phyloP scores from a whole-genome alignment of 208 protist genomes.

The Leishmania major region DNA sequence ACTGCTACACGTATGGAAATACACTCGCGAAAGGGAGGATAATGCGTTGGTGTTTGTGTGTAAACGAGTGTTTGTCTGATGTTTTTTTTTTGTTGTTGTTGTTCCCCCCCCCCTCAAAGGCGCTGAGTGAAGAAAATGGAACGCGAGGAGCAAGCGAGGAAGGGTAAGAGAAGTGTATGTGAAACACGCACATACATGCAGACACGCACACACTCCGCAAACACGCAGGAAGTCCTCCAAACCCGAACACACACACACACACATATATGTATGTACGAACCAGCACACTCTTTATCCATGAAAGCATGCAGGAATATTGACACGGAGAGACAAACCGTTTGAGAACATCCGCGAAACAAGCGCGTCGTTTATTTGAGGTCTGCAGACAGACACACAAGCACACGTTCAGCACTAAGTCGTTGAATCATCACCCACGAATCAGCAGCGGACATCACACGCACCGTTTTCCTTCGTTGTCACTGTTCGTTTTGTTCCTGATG shows the following conservation, averaged over 20 bases:
- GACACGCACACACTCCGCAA: not conserved
- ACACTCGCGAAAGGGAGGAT: not conserved
- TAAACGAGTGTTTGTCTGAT: not conserved
- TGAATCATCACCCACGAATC: not conserved
- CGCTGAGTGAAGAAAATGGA: not conserved
- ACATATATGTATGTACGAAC: not conserved
- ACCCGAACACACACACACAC: not conserved
- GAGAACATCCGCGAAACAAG: not conserved
- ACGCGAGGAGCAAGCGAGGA: not conserved
- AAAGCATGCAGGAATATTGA: not conserved
- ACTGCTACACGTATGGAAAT: not conserved
- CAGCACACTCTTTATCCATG: not conserved
- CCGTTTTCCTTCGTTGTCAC: not conserved
- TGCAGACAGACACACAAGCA: not conserved
- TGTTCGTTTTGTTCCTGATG: not conserved
- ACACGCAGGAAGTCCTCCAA: not conserved
- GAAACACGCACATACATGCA: not conserved
- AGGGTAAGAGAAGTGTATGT: not conserved
- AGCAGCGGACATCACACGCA: not conserved
- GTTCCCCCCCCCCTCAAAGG: too few species aligned
- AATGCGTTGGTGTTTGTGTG: not conserved
- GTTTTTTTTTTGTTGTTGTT: not conserved
- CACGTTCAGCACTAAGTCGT: not conserved
- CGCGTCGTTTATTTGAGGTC: not conserved
- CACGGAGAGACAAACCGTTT: not conserved